These are phyloP conservation scores for Mycena olivaceomarginata DNA, from an alignment of 768 basidiomycete genomes.

Conservation along the genomic window DNA sequence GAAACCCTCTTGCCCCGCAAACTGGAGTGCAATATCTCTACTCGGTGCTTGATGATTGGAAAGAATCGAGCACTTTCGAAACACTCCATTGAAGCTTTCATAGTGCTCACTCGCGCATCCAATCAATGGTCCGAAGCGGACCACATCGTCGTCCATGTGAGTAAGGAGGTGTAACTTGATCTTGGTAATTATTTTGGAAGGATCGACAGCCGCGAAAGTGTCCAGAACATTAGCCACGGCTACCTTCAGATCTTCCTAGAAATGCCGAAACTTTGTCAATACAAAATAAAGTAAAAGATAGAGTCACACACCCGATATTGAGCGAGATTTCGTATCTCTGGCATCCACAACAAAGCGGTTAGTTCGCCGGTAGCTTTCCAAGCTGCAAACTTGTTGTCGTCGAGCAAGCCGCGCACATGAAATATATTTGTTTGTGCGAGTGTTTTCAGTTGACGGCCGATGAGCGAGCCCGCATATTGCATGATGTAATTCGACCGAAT, in stretches of 20 bases:
- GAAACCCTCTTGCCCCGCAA: constrained; percentile 36
- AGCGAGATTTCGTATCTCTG: constrained; percentile 58
- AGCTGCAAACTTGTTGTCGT: constrained; percentile 45
- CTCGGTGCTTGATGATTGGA: constrained; percentile 12
- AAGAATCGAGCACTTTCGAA: constrained; percentile 48
- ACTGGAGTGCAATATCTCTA: not conserved
- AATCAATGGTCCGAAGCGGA: constrained; percentile 42
- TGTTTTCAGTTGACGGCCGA: constrained; percentile 64
- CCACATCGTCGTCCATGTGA: constrained; percentile 41
- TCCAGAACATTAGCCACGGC: constrained; percentile 46
- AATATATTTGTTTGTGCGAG: constrained; percentile 59
- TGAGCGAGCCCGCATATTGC: constrained; percentile 64
- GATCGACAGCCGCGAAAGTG: constrained; percentile 32
- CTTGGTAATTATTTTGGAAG: constrained; percentile 44
- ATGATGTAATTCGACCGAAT: constrained; percentile 64
- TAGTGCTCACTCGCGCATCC: constrained; percentile 42
- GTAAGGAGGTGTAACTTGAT: constrained; percentile 43
- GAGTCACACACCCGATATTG: constrained; percentile 56
- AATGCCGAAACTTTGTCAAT: not conserved
- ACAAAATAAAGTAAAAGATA: not conserved
- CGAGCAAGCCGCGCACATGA: constrained; percentile 58
- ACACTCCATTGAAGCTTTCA: constrained; percentile 55
- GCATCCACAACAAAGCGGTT: constrained; percentile 62
- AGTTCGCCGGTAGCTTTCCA: constrained; percentile 59
- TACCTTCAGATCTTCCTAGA: constrained; percentile 26